phyloP scores from a whole-genome alignment of 352 stramenopile genomes.

The Phytophthora syringae region DNA sequence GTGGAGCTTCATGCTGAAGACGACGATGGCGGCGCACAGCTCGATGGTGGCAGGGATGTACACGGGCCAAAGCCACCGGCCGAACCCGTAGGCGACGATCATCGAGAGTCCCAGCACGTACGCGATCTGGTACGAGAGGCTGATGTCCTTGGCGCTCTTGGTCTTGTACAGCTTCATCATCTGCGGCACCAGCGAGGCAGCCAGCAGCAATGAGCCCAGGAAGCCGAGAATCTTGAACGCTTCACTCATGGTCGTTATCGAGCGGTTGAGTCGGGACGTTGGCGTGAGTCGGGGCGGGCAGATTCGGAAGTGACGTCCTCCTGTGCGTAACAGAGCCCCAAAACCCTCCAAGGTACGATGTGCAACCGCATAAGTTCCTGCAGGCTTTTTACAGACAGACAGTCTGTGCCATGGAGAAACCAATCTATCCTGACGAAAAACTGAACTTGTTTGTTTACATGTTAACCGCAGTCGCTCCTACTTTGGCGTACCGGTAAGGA shows the following conservation, averaged over 20 bases:
- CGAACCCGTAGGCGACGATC: conserved; percentile 55
- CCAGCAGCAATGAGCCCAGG: conserved; percentile 52
- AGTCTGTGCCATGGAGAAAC: no score
- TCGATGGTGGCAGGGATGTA: conserved; percentile 63
- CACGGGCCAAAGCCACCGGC: conserved; percentile 56
- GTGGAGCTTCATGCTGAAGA: conserved; percentile 58
- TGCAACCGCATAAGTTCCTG: neutral
- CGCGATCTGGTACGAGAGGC: conserved; percentile 47
- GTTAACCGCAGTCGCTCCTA: conserved; percentile 2
- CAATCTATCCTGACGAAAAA: no score
- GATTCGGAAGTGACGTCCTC: conserved; percentile 15
- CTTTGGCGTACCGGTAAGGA: conserved; percentile 28
- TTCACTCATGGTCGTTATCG: conserved; percentile 21
- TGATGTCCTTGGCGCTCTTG: conserved; percentile 64
- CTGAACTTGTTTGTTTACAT: neutral
- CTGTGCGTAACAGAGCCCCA: neutral
- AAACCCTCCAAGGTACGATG: conserved; percentile 12
- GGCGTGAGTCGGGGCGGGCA: conserved; percentile 11
- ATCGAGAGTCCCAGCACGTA: conserved; percentile 50
- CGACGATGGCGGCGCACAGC: conserved; percentile 35
- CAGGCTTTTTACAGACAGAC: no score
- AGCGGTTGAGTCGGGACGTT: neutral
- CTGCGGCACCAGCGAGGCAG: conserved; percentile 50
- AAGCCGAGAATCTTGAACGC: conserved; percentile 56
- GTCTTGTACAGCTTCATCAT: conserved; percentile 56